Conservation (phyloP, 768 basidiomycete species). For the Auricularia sp. region DNA sequence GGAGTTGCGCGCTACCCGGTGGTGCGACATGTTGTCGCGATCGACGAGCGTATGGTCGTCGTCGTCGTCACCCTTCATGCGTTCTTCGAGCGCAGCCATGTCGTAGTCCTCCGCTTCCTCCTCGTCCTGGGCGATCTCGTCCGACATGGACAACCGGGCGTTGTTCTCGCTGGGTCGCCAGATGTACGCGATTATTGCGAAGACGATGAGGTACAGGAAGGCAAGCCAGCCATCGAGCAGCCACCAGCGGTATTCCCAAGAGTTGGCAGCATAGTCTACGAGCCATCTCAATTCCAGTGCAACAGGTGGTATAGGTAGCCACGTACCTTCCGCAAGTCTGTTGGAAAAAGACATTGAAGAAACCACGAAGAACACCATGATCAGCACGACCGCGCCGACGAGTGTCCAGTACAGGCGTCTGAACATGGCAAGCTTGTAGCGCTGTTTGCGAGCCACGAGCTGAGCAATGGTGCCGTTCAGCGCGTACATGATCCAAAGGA, state of each 20-base stretch:
- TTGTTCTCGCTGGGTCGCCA: slow-evolving; percentile 92
- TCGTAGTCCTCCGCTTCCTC: slow-evolving; percentile 91
- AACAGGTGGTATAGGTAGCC: neutral
- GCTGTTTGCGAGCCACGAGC: slow-evolving; percentile 75
- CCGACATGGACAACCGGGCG: slow-evolving; percentile 88
- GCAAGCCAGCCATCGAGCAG: slow-evolving; percentile 91
- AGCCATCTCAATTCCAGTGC: too few relatives aligned
- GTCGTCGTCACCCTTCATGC: slow-evolving; percentile 40
- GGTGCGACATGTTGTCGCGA: slow-evolving; percentile 36
- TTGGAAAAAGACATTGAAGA: slow-evolving; percentile 88
- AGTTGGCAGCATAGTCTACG: slow-evolving; percentile 80
- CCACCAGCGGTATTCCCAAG: slow-evolving; percentile 92
- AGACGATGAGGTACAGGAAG: slow-evolving; percentile 75
- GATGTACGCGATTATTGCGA: slow-evolving; percentile 71
- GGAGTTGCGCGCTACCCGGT: slow-evolving; percentile 14
- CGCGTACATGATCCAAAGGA: slow-evolving; percentile 91
- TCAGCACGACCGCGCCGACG: slow-evolving; percentile 66
- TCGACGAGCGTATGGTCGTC: slow-evolving; percentile 68
- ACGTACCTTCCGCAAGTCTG: slow-evolving; percentile 75
- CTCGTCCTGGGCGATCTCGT: slow-evolving; percentile 91
- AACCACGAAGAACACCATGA: slow-evolving; percentile 84
- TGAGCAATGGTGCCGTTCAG: slow-evolving; percentile 90
- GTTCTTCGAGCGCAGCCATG: slow-evolving; percentile 59
- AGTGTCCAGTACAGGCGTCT: slow-evolving; percentile 76
- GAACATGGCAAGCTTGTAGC: slow-evolving; percentile 85